Conservation (phyloP, 1,284 basidiomycete species). For the Ceratobasidium sp. region DNA sequence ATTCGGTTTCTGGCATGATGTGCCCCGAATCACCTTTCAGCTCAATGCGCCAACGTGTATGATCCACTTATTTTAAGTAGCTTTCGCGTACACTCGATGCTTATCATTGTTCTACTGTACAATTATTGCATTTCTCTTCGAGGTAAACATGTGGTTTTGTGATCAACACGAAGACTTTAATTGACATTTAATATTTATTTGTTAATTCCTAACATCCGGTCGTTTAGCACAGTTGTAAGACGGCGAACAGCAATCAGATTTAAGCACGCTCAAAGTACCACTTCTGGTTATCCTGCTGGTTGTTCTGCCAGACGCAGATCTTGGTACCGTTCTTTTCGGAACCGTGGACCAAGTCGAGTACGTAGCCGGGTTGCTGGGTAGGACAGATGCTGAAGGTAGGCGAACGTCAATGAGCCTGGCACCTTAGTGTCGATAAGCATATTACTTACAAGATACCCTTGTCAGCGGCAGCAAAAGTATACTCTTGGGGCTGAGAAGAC, state of each 20-base stretch:
- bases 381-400: slow-evolving; percentile 22
- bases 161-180: neutral
- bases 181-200: slow-evolving; percentile 31
- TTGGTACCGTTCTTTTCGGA: slow-evolving; percentile 41
- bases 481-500: slow-evolving; percentile 35
- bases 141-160: too few species aligned
- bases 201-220: neutral
- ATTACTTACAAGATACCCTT: slow-evolving; percentile 37
- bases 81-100: too few species aligned
- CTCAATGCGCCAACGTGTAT: too few species aligned
- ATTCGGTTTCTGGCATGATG: too few species aligned
- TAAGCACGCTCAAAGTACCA: slow-evolving; percentile 46
- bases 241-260: neutral
- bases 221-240: slow-evolving; percentile 6
- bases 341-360: slow-evolving; percentile 35
- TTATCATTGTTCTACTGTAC: too few species aligned
- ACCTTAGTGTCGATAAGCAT: neutral
- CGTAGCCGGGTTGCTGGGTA: slow-evolving; percentile 38
- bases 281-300: slow-evolving; percentile 46
- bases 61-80: too few species aligned
- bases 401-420: neutral
- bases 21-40: too few species aligned
- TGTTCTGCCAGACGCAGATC: slow-evolving; percentile 45
- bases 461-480: slow-evolving; percentile 37
- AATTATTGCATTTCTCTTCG: too few species aligned